phyloP scores from a whole-genome alignment of 2,329 filamentous ascomycete genomes.

The Xylariales sp. region DNA sequence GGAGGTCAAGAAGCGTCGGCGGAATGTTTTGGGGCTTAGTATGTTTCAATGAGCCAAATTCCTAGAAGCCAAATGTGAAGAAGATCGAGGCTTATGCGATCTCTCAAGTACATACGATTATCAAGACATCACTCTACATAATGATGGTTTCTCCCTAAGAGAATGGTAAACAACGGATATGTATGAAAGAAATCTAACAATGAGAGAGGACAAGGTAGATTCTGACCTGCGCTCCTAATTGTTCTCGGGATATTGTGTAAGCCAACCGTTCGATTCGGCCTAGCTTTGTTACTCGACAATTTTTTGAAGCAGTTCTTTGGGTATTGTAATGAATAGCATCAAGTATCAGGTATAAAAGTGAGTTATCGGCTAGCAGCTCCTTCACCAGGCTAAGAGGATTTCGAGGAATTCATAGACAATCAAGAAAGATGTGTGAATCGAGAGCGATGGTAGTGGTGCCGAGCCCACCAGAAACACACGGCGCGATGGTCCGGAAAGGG shows the following conservation, averaged over 20 bases:
- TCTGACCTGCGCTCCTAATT: neutral
- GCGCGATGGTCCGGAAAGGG: no score
- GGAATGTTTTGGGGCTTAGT: neutral
- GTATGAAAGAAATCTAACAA: neutral
- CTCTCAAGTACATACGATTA: neutral
- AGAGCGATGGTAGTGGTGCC: neutral
- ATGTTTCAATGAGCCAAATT: constrained; percentile 10
- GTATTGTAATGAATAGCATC: neutral
- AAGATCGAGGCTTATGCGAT: neutral
- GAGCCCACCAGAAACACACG: neutral
- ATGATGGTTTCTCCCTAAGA: neutral
- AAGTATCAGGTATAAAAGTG: neutral
- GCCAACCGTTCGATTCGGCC: neutral
- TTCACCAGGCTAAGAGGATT: neutral
- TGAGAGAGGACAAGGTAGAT: neutral
- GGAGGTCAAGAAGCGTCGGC: neutral
- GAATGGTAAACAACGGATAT: neutral
- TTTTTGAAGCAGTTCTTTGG: neutral
- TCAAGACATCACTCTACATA: neutral
- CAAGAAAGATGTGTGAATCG: neutral
- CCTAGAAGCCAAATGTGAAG: constrained; percentile 5
- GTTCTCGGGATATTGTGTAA: neutral
- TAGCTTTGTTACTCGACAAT: neutral
- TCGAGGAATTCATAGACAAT: no score
- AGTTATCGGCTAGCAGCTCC: neutral